These are phyloP conservation scores for Naganishia kalamii DNA, from an alignment of 768 basidiomycete genomes.

Conservation along the genomic window DNA sequence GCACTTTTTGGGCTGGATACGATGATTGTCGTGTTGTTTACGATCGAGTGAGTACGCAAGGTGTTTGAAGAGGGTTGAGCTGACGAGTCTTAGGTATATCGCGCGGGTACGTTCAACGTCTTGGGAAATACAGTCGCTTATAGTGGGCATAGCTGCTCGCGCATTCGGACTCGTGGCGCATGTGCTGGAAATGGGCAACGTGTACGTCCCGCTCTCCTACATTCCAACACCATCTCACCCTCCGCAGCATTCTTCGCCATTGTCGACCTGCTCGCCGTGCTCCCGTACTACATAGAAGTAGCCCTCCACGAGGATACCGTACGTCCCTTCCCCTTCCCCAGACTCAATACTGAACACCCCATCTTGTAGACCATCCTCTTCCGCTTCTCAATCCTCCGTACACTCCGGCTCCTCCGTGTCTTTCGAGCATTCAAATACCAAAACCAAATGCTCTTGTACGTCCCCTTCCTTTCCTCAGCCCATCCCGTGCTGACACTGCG, in stretches of 20 bases:
- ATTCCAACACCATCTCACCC: slow-evolving; percentile 47
- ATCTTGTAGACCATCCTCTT: slow-evolving; percentile 74
- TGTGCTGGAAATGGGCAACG: slow-evolving; percentile 44
- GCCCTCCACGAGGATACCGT: slow-evolving; percentile 78
- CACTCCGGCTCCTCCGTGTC: slow-evolving; percentile 79
- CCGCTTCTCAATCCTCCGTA: slow-evolving; percentile 81
- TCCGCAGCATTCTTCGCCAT: slow-evolving; percentile 61
- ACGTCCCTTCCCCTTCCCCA: slow-evolving; percentile 35
- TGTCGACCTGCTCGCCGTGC: slow-evolving; percentile 74
- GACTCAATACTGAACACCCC: slow-evolving; percentile 2
- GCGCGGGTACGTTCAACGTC: slow-evolving; percentile 51
- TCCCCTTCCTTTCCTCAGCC: not conserved
- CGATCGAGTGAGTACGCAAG: slow-evolving; percentile 58
- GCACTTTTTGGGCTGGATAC: slow-evolving; percentile 87
- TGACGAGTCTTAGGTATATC: slow-evolving; percentile 46
- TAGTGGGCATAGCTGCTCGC: slow-evolving; percentile 50
- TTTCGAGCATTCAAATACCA: slow-evolving; percentile 78
- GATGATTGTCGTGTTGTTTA: slow-evolving; percentile 73
- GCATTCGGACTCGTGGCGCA: slow-evolving; percentile 64
- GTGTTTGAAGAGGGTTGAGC: not conserved
- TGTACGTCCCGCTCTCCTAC: slow-evolving; percentile 51
- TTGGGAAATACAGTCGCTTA: not conserved
- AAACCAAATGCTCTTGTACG: slow-evolving; percentile 42
- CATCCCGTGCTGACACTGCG: slow-evolving; percentile 49
- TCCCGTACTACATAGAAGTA: slow-evolving; percentile 85